Percentiles rank a stretch among this genome's conserved stretches.
phyloP scores from a whole-genome alignment of 441 rosid genomes.

The Corymbia citriodora region DNA sequence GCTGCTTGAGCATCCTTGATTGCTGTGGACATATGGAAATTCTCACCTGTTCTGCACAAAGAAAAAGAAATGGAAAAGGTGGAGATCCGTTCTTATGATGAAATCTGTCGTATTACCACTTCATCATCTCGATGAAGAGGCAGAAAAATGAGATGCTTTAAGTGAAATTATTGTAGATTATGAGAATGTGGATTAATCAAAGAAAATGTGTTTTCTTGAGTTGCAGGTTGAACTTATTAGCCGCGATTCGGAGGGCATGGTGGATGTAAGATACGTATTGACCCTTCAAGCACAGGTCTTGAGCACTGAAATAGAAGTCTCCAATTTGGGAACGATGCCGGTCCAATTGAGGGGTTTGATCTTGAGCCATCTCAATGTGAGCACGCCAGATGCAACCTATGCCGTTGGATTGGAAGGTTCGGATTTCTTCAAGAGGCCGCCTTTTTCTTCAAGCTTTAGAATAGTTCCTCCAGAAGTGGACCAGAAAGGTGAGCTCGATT shows the following conservation, averaged over 20 bases:
- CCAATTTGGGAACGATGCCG: constrained; percentile 36
- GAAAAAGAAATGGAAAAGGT: background rate
- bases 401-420: constrained; percentile 72
- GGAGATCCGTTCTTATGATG: background rate
- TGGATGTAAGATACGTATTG: constrained; percentile 48
- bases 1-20: background rate
- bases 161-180: background rate
- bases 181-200: background rate
- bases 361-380: constrained; percentile 69
- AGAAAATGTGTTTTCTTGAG: background rate
- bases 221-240: constrained; percentile 63
- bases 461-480: constrained; percentile 39
- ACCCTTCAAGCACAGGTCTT: constrained; percentile 43
- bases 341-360: constrained; percentile 41
- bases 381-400: constrained; percentile 80
- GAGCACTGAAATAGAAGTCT: constrained; percentile 47
- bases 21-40: background rate
- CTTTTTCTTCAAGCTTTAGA: constrained; percentile 28
- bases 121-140: background rate
- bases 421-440: constrained; percentile 34
- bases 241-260: constrained; percentile 34
- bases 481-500: constrained; percentile 4
- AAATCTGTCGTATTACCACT: background rate
- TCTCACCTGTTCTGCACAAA: background rate
- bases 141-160: background rate